A percentile compares a stretch with the other conserved stretches of the same genome.
Conservation (phyloP, 2,329 filamentous ascomycete genomes). For the Monilinia fructicola region DNA sequence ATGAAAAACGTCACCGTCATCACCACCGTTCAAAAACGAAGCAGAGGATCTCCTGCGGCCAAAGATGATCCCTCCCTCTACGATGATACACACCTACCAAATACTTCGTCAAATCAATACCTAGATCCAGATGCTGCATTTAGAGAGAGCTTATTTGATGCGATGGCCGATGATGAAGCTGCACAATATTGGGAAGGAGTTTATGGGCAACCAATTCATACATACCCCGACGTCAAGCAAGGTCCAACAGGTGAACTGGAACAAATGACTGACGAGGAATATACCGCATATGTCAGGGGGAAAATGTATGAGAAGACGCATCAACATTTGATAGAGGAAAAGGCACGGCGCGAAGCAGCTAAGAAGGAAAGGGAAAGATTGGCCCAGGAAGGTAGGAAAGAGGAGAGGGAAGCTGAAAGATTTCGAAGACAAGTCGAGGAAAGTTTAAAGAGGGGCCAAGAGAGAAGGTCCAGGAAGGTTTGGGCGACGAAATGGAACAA, state of each 20-base stretch:
- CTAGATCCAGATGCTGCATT: constrained; percentile 76
- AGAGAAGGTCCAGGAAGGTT: constrained; percentile 50
- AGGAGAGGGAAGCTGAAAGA: constrained; percentile 42
- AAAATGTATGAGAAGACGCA: constrained; percentile 97
- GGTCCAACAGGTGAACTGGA: constrained; percentile 61
- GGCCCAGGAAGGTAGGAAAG: constrained; percentile 43
- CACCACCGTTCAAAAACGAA: constrained; percentile 37
- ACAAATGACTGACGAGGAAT: constrained; percentile 89
- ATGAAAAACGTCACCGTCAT: constrained; percentile 31
- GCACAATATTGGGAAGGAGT: constrained; percentile 93
- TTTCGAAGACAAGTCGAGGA: constrained; percentile 67
- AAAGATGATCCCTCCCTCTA: constrained; percentile 41
- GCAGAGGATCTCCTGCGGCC: constrained; percentile 29
- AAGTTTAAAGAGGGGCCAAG: constrained; percentile 65
- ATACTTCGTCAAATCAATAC: constrained; percentile 40
- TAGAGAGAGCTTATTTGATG: constrained; percentile 91
- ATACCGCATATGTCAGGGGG: constrained; percentile 77
- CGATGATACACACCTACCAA: constrained; percentile 45
- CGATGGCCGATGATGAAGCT: constrained; percentile 94
- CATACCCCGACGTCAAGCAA: constrained; percentile 57
- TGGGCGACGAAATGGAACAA: constrained; percentile 62
- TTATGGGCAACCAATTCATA: constrained; percentile 93
- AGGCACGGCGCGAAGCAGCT: constrained; percentile 59
- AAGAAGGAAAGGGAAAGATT: constrained; percentile 50
- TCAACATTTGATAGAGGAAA: constrained; percentile 77